phyloP scores from a whole-genome alignment of 192 early-diverging fungal species.

The Mortierella antarctica region DNA sequence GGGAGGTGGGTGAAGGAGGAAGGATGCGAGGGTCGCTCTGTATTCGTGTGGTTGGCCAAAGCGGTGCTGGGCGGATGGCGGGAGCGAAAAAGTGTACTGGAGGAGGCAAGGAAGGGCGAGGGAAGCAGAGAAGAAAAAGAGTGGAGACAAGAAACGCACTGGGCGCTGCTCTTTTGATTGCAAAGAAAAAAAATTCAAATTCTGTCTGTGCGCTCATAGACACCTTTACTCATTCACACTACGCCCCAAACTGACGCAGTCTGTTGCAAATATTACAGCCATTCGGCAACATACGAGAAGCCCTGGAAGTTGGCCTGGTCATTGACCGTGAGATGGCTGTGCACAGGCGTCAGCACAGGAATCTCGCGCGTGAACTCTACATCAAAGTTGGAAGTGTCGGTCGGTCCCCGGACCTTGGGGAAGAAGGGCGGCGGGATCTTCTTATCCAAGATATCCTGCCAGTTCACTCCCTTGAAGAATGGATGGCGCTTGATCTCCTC shows the following conservation, averaged over 20 bases:
- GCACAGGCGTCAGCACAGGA: slow-evolving; percentile 92
- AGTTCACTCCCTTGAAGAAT: slow-evolving; percentile 95
- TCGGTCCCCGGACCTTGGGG: slow-evolving; percentile 85
- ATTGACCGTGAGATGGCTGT: slow-evolving; percentile 78
- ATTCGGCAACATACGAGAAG: slow-evolving; percentile 95
- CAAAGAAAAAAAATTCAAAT: not conserved
- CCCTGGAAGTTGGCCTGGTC: slow-evolving; percentile 96
- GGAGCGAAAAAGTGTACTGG: no score
- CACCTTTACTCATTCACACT: not conserved
- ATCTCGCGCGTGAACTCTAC: slow-evolving; percentile 96
- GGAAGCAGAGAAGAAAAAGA: no score
- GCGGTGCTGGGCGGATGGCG: no score
- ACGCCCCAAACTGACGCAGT: not conserved
- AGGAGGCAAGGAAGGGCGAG: no score
- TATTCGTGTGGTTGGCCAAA: no score
- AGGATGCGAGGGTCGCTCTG: no score
- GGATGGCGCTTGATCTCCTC: slow-evolving; percentile 95
- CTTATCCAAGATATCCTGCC: slow-evolving; percentile 95
- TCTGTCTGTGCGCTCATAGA: not conserved
- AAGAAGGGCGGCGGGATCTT: slow-evolving; percentile 90
- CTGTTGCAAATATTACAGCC: slow-evolving; percentile 62
- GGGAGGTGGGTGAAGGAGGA: no score
- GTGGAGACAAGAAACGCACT: no score
- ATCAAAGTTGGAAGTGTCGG: slow-evolving; percentile 99
- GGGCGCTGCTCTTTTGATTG: no score